Conservation (phyloP, 2,329 filamentous ascomycete species). For the Didymella arachidicola region DNA sequence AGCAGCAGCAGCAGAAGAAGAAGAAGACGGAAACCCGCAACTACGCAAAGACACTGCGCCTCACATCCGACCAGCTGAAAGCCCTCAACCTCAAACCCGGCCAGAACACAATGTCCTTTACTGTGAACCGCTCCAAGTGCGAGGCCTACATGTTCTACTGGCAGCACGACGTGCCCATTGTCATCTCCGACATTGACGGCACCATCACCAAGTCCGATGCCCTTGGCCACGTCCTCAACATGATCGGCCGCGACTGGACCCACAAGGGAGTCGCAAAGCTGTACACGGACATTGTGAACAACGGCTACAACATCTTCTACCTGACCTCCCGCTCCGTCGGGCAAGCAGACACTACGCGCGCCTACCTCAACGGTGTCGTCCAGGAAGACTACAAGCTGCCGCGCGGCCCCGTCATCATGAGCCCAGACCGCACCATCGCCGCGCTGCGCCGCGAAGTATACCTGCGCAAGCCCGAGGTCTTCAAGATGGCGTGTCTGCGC, state of each 20-base stretch:
- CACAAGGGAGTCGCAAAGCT: constrained; percentile 96
- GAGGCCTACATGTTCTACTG: constrained; percentile 93
- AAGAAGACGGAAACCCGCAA: constrained; percentile 74
- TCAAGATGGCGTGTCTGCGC: constrained; percentile 98
- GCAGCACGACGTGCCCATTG: constrained; percentile 88
- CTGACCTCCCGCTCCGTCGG: constrained; percentile 93
- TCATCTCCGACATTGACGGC: constrained; percentile 98
- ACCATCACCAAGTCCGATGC: constrained; percentile 98
- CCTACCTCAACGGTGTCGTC: constrained; percentile 86
- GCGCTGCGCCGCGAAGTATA: constrained; percentile 92
- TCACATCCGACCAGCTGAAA: constrained; percentile 96
- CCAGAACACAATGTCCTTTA: constrained; percentile 95
- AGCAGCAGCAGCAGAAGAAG: no score
- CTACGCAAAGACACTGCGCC: constrained; percentile 93
- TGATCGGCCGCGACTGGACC: constrained; percentile 98
- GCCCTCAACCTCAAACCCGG: constrained; percentile 81
- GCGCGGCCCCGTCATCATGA: constrained; percentile 91
- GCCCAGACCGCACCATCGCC: constrained; percentile 92
- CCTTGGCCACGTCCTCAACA: constrained; percentile 90
- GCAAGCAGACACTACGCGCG: constrained; percentile 86
- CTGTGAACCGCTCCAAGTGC: constrained; percentile 92
- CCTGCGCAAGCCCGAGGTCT: constrained; percentile 93
- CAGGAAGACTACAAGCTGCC: constrained; percentile 89
- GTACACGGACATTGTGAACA: constrained; percentile 92
- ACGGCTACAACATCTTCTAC: constrained; percentile 99